These are phyloP conservation scores for Globisporangium lucens DNA, from an alignment of 352 stramenopile species.

Conservation along the genomic window DNA sequence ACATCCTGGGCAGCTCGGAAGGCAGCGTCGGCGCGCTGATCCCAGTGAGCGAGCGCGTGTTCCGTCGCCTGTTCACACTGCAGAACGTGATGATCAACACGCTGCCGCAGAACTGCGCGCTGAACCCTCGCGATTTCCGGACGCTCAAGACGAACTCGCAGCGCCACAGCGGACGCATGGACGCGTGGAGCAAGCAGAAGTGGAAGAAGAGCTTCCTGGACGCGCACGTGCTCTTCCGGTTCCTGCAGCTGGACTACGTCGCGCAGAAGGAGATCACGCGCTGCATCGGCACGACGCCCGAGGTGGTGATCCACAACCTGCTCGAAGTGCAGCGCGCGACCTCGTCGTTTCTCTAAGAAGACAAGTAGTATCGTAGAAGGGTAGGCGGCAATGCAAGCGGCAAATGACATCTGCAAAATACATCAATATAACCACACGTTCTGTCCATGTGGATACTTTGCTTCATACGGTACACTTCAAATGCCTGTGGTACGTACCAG, in stretches of 20 bases:
- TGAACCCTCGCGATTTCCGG: constrained; percentile 87
- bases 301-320: constrained; percentile 87
- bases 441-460: no score
- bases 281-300: constrained; percentile 86
- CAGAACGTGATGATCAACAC: constrained; percentile 91
- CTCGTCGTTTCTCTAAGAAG: constrained; percentile 54
- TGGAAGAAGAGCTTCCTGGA: constrained; percentile 89
- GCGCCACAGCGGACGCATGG: constrained; percentile 52
- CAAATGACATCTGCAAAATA: no score
- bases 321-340: constrained; percentile 81
- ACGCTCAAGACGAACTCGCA: constrained; percentile 67
- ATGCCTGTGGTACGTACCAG: no score
- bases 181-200: constrained; percentile 87
- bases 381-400: no score
- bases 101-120: constrained; percentile 75
- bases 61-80: constrained; percentile 83
- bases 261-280: constrained; percentile 86
- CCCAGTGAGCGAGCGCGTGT: constrained; percentile 74
- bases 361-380: no score
- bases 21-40: constrained; percentile 72
- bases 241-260: constrained; percentile 82
- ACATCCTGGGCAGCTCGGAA: constrained; percentile 78
- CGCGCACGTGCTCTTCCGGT: constrained; percentile 74
- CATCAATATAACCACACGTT: no score
- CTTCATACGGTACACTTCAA: no score